Evolutionary conservation across 441 rosid species (phyloP), one percentile per base, ranked within the genome.

Genomic region (Erodium moschatum): DNA sequence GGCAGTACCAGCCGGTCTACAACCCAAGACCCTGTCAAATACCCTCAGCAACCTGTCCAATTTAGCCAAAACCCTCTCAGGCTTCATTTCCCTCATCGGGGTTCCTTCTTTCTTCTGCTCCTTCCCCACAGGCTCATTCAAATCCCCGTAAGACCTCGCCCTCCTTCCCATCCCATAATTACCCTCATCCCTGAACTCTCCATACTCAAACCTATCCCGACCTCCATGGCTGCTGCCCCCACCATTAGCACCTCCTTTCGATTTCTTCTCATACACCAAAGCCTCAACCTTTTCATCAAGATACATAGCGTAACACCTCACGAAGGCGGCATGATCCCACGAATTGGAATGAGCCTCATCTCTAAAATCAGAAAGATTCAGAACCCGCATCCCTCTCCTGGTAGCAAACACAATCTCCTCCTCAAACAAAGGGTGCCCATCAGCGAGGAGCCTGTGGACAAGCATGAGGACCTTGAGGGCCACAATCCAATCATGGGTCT

Each of bases 311-410:
- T 86, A 89, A 2, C 90, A 86, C 70, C 91, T 82, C 5, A 93
- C 93, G 71, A 93, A 93, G 50, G 98, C 93, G 1, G 98, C 91
- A 44, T 91, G 90, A 68, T 93, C 98, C 98, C 98, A 93, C 0
- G 98, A 89, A 74, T 86, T 91, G 1, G 98, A 93, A 69, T 93
- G 98, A 12, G 98, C 97, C 82, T 91, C 98, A 15, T 93, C 98
- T 2, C 90, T 79, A 64, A 93, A 91, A 83, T 86, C 97, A 4
- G 96, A 83, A 93, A 93, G 80, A 67, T 89, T 91, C 75, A 93
- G 81, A n/a, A 93, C 78, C 81, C 97, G 80, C 48, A 91, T 78
- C 9, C 98, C 98, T 67, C 86, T 82, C 72, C 93, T 79, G 1
- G 98, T 91, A 2, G 96, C 93, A 65, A 82, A 82, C 76, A 88